Evolutionary conservation across 2,329 filamentous ascomycete genomes (phyloP).

Genomic region (Alternaria solani): DNA sequence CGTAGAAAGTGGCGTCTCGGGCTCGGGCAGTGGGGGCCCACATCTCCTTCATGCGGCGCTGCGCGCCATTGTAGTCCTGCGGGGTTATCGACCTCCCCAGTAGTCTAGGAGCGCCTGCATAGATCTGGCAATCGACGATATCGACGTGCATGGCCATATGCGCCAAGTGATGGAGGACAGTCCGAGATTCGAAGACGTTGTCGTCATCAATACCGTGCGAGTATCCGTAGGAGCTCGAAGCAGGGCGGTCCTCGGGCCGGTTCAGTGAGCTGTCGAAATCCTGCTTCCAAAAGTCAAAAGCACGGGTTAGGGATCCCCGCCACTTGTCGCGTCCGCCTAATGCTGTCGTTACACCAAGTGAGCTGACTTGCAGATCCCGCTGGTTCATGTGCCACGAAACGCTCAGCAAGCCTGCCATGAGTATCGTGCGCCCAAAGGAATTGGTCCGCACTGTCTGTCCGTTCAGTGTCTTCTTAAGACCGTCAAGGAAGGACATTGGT

Average conservation of each 20-base stretch:
- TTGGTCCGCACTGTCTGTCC: slow-evolving; percentile 89
- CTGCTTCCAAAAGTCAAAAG: slow-evolving; percentile 92
- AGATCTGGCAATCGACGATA: slow-evolving; percentile 97
- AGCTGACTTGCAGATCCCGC: slow-evolving; percentile 89
- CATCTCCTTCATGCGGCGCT: slow-evolving; percentile 81
- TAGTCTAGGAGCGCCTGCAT: slow-evolving; percentile 83
- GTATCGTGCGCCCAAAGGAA: slow-evolving; percentile 87
- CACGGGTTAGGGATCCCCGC: slow-evolving; percentile 82
- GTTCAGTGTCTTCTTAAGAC: slow-evolving; percentile 86
- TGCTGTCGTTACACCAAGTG: slow-evolving; percentile 79
- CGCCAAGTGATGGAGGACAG: slow-evolving; percentile 88
- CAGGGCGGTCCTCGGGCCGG: slow-evolving; percentile 55
- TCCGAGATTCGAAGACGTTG: slow-evolving; percentile 85
- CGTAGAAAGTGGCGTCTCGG: slow-evolving; percentile 91
- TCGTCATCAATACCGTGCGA: slow-evolving; percentile 61
- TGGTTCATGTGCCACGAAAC: slow-evolving; percentile 99
- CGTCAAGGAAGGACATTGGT: slow-evolving; percentile 86
- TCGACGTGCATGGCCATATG: slow-evolving; percentile 99
- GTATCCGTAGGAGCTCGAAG: slow-evolving; percentile 42
- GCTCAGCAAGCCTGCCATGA: slow-evolving; percentile 93
- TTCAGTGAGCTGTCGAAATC: slow-evolving; percentile 86
- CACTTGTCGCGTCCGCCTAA: slow-evolving; percentile 90
- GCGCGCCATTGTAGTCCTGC: slow-evolving; percentile 80
- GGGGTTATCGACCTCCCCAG: slow-evolving; percentile 85
- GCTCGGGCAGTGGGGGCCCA: slow-evolving; percentile 92